phyloP scores from a whole-genome alignment of 441 rosid species.

The Croton setiger region DNA sequence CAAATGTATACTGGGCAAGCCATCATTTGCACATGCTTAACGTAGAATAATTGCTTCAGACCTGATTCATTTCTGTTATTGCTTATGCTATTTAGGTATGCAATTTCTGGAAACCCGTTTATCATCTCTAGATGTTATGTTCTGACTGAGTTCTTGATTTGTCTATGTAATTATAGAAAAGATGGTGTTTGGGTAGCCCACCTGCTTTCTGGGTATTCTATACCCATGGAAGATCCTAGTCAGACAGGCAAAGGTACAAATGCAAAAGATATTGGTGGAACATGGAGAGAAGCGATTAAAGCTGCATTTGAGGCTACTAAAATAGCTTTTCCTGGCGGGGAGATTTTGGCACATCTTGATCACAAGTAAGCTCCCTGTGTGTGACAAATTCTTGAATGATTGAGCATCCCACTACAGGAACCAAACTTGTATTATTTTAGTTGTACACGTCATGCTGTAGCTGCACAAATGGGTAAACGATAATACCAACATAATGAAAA shows the following conservation, averaged over 20 bases:
- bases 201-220: slow-evolving; percentile 73
- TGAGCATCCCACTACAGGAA: not conserved
- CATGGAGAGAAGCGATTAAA: slow-evolving; percentile 66
- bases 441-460: not conserved
- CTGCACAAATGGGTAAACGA: not conserved
- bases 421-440: not conserved
- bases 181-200: slow-evolving; percentile 81
- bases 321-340: slow-evolving; percentile 72
- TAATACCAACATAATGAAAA: not conserved
- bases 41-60: too few relatives aligned
- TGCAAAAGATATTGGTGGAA: slow-evolving; percentile 46
- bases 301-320: slow-evolving; percentile 68
- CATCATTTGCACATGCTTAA: not conserved
- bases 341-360: slow-evolving; percentile 77
- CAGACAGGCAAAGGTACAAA: slow-evolving; percentile 33
- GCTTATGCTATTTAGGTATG: too few relatives aligned
- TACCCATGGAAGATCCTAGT: slow-evolving; percentile 73
- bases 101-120: too few relatives aligned
- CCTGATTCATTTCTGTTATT: too few relatives aligned
- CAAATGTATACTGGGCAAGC: not conserved
- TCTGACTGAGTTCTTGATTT: not conserved
- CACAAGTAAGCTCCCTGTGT: slow-evolving; percentile 48
- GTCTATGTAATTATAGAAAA: slow-evolving; percentile 36
- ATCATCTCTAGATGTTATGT: not conserved
- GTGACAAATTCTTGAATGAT: not conserved